phyloP scores from a whole-genome alignment of 768 basidiomycete species.

The Lactarius pseudohatsudake region DNA sequence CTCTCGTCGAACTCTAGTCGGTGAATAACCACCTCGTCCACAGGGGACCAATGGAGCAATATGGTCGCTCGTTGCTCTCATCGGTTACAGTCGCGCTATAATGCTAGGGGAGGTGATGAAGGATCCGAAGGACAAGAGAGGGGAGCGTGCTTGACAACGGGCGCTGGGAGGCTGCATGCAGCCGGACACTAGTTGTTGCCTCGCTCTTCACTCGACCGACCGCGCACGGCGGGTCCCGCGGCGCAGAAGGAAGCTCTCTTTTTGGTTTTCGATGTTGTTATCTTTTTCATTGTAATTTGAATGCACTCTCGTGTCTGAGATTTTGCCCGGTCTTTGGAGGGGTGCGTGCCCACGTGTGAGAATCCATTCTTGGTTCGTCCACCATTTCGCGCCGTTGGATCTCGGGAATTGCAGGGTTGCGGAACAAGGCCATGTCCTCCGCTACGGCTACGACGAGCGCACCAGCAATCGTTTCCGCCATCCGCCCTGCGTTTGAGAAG shows the following conservation, averaged over 20 bases:
- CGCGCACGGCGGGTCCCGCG: constrained; percentile 20
- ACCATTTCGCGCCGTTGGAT: constrained; percentile 16
- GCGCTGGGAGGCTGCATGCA: constrained; percentile 13
- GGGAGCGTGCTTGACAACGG: constrained; percentile 51
- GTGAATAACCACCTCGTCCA: neutral
- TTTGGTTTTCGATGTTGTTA: constrained; percentile 1
- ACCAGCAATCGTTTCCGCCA: constrained; percentile 47
- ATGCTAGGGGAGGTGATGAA: constrained; percentile 67
- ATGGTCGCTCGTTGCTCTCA: constrained; percentile 71
- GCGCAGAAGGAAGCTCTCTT: constrained; percentile 9
- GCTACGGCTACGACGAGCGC: constrained; percentile 10
- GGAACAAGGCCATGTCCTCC: constrained; percentile 11
- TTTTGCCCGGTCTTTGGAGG: neutral
- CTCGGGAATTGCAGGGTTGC: constrained; percentile 7
- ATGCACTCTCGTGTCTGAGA: neutral
- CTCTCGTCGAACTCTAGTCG: neutral
- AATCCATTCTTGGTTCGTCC: neutral
- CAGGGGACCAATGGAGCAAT: constrained; percentile 84
- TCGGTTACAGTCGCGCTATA: constrained; percentile 67
- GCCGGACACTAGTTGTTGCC: constrained; percentile 28
- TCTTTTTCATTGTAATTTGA: neutral
- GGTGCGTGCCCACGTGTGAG: neutral
- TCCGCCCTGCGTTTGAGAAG: constrained; percentile 56
- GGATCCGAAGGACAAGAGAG: constrained; percentile 62
- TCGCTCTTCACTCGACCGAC: constrained; percentile 5